Conservation (phyloP, 345 rosid genomes). For the Streptanthus diversifolius region DNA sequence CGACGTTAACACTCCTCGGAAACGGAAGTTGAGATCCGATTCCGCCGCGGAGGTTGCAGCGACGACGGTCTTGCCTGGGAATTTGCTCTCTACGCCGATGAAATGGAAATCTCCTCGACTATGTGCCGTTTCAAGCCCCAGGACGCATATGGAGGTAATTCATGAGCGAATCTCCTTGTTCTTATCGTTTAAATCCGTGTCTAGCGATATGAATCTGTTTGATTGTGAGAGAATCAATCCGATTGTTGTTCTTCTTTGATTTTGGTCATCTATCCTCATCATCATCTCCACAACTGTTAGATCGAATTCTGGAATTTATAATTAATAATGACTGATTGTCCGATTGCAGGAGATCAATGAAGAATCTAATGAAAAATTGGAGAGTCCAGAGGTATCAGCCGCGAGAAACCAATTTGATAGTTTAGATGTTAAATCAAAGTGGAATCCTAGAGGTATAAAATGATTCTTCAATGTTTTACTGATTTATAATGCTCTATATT, state of each 20-base stretch:
- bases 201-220: neutral
- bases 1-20: slow-evolving; percentile 42
- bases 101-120: slow-evolving; percentile 55
- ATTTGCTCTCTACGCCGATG: slow-evolving; percentile 32
- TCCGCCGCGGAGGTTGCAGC: slow-evolving; percentile 17
- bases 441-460: slow-evolving; percentile 66
- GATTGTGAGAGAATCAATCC: neutral
- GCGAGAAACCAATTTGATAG: slow-evolving; percentile 29
- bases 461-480: neutral
- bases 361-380: slow-evolving; percentile 14
- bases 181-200: neutral
- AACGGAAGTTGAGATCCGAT: slow-evolving; percentile 56
- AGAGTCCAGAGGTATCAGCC: slow-evolving; percentile 19
- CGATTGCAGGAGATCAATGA: slow-evolving; percentile 31
- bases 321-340: neutral
- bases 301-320: neutral
- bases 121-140: slow-evolving; percentile 39
- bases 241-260: neutral
- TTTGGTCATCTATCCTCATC: neutral
- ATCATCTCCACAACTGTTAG: neutral
- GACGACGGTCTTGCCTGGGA: neutral
- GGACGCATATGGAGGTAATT: slow-evolving; percentile 14
- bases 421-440: slow-evolving; percentile 34
- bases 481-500: neutral
- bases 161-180: neutral